Evolutionary conservation across 1,139 yeast genomes (phyloP).

Genomic region (Pichia sp.): DNA sequence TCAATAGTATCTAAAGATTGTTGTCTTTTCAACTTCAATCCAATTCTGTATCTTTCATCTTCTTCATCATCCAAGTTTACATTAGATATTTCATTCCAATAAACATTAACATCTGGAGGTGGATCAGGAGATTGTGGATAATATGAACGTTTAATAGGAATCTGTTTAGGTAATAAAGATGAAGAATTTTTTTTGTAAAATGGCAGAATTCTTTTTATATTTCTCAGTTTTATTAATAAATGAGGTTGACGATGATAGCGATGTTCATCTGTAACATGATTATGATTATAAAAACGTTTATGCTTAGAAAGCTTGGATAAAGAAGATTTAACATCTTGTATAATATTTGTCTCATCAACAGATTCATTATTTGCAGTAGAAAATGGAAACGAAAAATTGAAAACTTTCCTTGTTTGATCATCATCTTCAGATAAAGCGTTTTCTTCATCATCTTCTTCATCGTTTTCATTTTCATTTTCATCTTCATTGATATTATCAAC

Average conservation of each 20-base stretch:
- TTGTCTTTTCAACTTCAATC: constrained; percentile 46
- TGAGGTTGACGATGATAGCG: background rate
- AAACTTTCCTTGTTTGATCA: constrained; percentile 7
- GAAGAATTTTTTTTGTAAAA: background rate
- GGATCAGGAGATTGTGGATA: constrained; percentile 33
- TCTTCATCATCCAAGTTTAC: constrained; percentile 25
- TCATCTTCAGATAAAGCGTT: background rate
- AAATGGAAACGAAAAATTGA: constrained; percentile 14
- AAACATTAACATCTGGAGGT: constrained; percentile 26
- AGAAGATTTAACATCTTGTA: background rate
- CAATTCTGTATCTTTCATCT: constrained; percentile 33
- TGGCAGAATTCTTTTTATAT: constrained; percentile 2
- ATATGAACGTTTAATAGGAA: constrained; percentile 35
- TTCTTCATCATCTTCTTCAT: background rate
- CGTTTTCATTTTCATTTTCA: constrained; percentile 10
- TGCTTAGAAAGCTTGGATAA: background rate
- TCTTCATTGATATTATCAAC: constrained; percentile 18
- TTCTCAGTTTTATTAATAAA: constrained; percentile 1
- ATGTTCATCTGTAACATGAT: background rate
- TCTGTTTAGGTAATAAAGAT: background rate
- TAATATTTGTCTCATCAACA: constrained; percentile 5
- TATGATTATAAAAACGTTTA: background rate
- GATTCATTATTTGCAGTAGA: constrained; percentile 12
- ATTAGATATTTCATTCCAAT: constrained; percentile 21
- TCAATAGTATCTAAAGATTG: constrained; percentile 56